phyloP scores from a whole-genome alignment of 306 rosid species.

The Alnus rubra region DNA sequence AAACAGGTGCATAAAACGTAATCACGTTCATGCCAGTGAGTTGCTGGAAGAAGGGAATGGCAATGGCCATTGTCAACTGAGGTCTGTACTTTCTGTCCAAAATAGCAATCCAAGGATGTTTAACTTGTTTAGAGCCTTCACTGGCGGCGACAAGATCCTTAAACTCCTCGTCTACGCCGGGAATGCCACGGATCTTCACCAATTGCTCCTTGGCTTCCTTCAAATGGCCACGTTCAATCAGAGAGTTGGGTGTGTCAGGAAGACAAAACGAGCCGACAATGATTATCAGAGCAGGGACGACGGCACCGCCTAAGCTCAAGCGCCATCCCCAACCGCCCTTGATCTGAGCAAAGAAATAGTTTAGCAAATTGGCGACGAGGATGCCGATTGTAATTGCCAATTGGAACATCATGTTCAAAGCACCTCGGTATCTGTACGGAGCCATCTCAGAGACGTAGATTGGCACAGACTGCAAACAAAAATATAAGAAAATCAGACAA shows the following conservation, averaged over 20 bases:
- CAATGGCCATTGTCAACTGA: conserved; percentile 58
- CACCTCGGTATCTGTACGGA: conserved; percentile 59
- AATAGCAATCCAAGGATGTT: conserved; percentile 56
- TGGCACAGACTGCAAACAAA: conserved; percentile 60
- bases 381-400: conserved; percentile 74
- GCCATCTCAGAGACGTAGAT: conserved; percentile 85
- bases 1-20: conserved; percentile 77
- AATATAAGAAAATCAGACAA: neutral
- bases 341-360: conserved; percentile 55
- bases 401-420: conserved; percentile 74
- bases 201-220: conserved; percentile 52
- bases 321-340: conserved; percentile 73
- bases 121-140: conserved; percentile 46
- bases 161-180: conserved; percentile 58
- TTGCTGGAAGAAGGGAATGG: conserved; percentile 78
- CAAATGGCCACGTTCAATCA: conserved; percentile 47
- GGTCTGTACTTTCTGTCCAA: conserved; percentile 64
- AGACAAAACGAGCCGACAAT: conserved; percentile 55
- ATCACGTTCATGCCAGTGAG: conserved; percentile 78
- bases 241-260: conserved; percentile 77
- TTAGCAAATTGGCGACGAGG: conserved; percentile 55
- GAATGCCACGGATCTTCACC: conserved; percentile 42
- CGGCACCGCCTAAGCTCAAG: conserved; percentile 72
- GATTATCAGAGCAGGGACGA: conserved; percentile 67
- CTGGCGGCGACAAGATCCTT: conserved; percentile 58